Percentiles rank a stretch among this genome's conserved stretches.
Evolutionary conservation across 2,329 filamentous ascomycete genomes (phyloP).

Genomic region (Tolypocladium sp.): DNA sequence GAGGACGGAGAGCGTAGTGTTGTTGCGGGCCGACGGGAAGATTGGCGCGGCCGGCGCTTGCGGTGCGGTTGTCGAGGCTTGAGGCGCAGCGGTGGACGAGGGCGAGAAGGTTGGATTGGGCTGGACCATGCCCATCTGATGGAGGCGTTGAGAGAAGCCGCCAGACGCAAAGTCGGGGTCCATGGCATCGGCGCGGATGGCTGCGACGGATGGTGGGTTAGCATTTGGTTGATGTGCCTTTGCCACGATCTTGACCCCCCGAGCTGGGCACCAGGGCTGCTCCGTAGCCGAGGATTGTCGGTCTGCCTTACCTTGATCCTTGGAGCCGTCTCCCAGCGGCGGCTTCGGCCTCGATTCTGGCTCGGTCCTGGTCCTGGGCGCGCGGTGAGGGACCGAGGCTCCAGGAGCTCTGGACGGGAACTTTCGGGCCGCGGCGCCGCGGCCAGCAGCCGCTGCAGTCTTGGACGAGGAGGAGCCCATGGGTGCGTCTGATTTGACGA

Average conservation of each 20-base stretch:
- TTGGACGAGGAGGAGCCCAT: slow-evolving; percentile 41
- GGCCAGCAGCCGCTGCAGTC: slow-evolving; percentile 17
- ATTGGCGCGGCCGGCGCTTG: slow-evolving; percentile 10
- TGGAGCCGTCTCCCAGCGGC: slow-evolving; percentile 1
- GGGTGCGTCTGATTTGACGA: not conserved
- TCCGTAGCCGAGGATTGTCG: not conserved
- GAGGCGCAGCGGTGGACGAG: slow-evolving; percentile 33
- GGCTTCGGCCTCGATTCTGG: not conserved
- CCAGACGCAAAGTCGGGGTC: slow-evolving; percentile 31
- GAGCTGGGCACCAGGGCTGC: not conserved
- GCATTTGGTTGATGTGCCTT: not conserved
- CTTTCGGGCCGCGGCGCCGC: slow-evolving; percentile 27
- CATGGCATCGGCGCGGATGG: slow-evolving; percentile 27
- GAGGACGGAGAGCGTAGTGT: slow-evolving; percentile 39
- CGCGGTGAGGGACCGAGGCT: slow-evolving; percentile 9
- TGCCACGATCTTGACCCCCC: not conserved
- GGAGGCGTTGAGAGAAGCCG: slow-evolving; percentile 42
- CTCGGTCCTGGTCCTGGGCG: slow-evolving; percentile 8
- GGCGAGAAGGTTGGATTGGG: slow-evolving; percentile 45
- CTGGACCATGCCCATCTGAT: slow-evolving; percentile 44
- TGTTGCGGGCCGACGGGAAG: slow-evolving; percentile 23
- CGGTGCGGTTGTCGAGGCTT: slow-evolving; percentile 8
- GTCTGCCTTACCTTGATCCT: slow-evolving; percentile 11
- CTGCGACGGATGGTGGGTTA: slow-evolving; percentile 12
- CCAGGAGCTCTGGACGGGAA: slow-evolving; percentile 31